Percentiles rank a stretch among this genome's conserved stretches.
Evolutionary conservation across 202 grass and related monocot species (phyloP).

Genomic region (Hordeum pubiflorum): DNA sequence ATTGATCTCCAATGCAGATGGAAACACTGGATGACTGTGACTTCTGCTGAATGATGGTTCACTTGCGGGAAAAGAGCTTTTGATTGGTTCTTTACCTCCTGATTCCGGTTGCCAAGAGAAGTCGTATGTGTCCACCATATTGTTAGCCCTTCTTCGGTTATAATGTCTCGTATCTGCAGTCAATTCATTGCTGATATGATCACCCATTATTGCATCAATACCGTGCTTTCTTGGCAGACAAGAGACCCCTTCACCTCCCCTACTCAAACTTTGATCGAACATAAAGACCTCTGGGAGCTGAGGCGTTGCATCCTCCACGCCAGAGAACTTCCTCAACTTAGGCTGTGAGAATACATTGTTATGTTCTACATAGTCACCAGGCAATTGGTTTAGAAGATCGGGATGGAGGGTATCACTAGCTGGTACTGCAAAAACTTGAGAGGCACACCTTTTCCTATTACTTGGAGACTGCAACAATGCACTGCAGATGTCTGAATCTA

Average conservation of each 20-base stretch:
- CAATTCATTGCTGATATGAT: conserved; percentile 35
- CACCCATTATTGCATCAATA: conserved; percentile 26
- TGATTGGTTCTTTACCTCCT: conserved; percentile 27
- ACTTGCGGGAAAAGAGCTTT: conserved; percentile 20
- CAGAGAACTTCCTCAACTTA: conserved; percentile 40
- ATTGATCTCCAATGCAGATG: conserved; percentile 53
- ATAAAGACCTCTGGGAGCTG: conserved; percentile 28
- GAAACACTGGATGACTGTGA: conserved; percentile 49
- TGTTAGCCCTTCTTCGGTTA: conserved; percentile 39
- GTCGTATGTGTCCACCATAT: conserved; percentile 26
- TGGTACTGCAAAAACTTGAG: conserved; percentile 35
- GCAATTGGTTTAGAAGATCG: conserved; percentile 40
- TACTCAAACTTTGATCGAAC: conserved; percentile 37
- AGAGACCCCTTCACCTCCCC: conserved; percentile 27
- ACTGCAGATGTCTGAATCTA: conserved; percentile 80
- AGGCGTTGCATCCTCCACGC: conserved; percentile 30
- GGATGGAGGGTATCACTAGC: conserved; percentile 12
- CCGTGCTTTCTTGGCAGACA: conserved; percentile 21
- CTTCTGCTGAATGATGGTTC: conserved; percentile 22
- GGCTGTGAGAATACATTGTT: conserved; percentile 27
- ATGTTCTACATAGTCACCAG: conserved; percentile 33
- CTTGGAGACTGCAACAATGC: conserved; percentile 47
- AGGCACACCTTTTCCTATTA: conserved; percentile 42
- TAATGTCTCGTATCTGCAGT: conserved; percentile 29
- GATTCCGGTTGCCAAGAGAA: conserved; percentile 36